phyloP scores from a whole-genome alignment of 2,329 filamentous ascomycete species.

The Fusarium pininemorale region DNA sequence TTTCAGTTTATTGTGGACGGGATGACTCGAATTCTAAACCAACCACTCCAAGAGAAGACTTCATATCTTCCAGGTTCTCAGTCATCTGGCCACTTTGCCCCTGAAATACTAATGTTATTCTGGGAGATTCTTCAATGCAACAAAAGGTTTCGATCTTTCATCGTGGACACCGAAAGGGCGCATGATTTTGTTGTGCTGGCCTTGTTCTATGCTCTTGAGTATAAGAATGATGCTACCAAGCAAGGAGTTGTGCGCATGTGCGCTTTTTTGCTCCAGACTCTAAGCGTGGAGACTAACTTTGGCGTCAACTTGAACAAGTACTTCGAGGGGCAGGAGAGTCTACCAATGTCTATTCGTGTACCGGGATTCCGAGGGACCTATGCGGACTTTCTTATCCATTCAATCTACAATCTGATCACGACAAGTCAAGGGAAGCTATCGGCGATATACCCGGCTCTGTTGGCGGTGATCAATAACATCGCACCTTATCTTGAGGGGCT shows the following conservation, averaged over 20 bases:
- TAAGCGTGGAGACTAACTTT: conserved; percentile 93
- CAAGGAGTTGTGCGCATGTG: conserved; percentile 97
- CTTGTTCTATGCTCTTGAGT: conserved; percentile 91
- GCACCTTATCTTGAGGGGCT: conserved; percentile 84
- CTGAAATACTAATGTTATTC: conserved; percentile 96
- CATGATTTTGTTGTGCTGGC: conserved; percentile 93
- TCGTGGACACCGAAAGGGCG: conserved; percentile 92
- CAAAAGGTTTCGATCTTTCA: conserved; percentile 94
- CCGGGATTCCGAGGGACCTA: conserved; percentile 88
- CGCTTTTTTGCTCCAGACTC: conserved; percentile 92
- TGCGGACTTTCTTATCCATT: conserved; percentile 94
- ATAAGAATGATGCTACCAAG: conserved; percentile 84
- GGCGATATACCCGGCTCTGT: conserved; percentile 88
- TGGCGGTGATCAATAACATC: conserved; percentile 94
- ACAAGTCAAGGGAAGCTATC: conserved; percentile 89
- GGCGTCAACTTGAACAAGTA: conserved; percentile 87
- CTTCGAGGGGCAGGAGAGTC: conserved; percentile 87
- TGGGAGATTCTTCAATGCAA: conserved; percentile 99
- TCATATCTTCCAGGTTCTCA: conserved; percentile 91
- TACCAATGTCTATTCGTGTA: conserved; percentile 84
- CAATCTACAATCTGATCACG: conserved; percentile 90
- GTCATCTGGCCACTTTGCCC: conserved; percentile 82
- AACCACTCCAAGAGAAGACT: conserved; percentile 87
- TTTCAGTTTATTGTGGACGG: conserved; percentile 98
- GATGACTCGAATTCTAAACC: conserved; percentile 90